phyloP scores from a whole-genome alignment of 768 basidiomycete genomes.

The Lactifluus volemus region DNA sequence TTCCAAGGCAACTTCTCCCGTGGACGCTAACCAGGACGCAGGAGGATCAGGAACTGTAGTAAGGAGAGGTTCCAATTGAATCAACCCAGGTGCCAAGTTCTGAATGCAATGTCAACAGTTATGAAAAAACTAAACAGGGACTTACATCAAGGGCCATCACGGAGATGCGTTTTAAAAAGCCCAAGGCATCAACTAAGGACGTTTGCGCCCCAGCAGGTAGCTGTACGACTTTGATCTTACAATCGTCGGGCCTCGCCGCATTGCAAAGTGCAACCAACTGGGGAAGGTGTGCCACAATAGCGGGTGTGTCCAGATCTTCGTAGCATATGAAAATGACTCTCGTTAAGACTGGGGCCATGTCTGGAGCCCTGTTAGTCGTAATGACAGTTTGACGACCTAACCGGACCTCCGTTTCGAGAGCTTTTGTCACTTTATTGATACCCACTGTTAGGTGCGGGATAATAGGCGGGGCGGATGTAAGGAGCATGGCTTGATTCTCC shows the following conservation, averaged over 20 bases:
- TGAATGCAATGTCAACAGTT: constrained; percentile 18
- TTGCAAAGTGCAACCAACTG: constrained; percentile 73
- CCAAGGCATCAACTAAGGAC: constrained; percentile 46
- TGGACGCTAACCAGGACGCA: constrained; percentile 57
- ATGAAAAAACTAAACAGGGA: constrained; percentile 1
- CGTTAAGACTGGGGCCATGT: background rate
- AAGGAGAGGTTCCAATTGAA: constrained; percentile 29
- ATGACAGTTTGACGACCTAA: constrained; percentile 7
- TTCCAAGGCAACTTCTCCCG: constrained; percentile 31
- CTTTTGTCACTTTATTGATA: constrained; percentile 75
- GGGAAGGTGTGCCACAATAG: constrained; percentile 67
- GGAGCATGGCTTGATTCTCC: background rate
- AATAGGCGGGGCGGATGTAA: constrained; percentile 30
- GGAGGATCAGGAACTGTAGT: constrained; percentile 44
- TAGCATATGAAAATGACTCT: constrained; percentile 58
- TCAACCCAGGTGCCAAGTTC: constrained; percentile 36
- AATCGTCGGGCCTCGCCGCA: constrained; percentile 26
- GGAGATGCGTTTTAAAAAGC: constrained; percentile 55
- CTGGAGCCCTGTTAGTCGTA: background rate
- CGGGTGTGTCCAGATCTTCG: constrained; percentile 64
- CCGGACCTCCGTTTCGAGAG: constrained; percentile 51
- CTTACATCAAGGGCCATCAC: constrained; percentile 62
- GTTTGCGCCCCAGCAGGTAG: constrained; percentile 62
- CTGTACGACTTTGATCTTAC: constrained; percentile 46
- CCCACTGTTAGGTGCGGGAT: constrained; percentile 49